Conservation (phyloP, 768 basidiomycete genomes). For the Cystofilobasidium ferigula region DNA sequence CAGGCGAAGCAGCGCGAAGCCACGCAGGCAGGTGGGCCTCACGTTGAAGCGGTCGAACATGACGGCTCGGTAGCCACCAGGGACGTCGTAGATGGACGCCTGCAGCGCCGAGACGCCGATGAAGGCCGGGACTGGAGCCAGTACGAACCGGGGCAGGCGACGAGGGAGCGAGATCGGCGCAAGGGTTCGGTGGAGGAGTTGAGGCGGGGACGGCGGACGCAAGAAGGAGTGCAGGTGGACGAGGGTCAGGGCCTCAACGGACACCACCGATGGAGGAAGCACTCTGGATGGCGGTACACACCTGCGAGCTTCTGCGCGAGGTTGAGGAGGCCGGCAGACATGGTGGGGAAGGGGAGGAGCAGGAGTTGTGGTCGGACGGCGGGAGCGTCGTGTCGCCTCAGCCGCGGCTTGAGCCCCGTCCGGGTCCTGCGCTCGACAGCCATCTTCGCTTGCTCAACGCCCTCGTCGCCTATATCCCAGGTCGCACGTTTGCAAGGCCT, state of each 20-base stretch:
- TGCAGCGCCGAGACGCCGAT: conserved; percentile 11
- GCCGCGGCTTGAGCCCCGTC: too few relatives aligned
- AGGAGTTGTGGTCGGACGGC: neutral
- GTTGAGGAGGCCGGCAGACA: conserved; percentile 23
- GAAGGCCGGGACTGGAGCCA: conserved; percentile 20
- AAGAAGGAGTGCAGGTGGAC: neutral
- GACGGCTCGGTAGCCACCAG: conserved; percentile 80
- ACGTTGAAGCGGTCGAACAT: conserved; percentile 97
- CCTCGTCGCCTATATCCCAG: too few relatives aligned
- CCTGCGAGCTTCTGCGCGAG: conserved; percentile 18
- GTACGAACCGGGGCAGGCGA: neutral
- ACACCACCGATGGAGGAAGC: neutral
- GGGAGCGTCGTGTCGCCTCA: neutral
- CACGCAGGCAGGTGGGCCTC: conserved; percentile 32
- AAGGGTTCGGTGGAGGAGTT: neutral
- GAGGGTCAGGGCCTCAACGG: neutral
- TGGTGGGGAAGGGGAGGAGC: neutral
- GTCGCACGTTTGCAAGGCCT: too few relatives aligned
- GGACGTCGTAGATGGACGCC: conserved; percentile 48
- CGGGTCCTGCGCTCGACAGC: too few relatives aligned
- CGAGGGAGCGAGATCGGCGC: neutral
- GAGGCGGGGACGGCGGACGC: neutral
- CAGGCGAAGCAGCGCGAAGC: too few relatives aligned
- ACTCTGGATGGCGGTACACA: neutral
- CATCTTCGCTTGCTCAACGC: too few relatives aligned